Evolutionary conservation across 768 basidiomycete species (phyloP), one percentile per base, ranked within the genome.

Genomic region (Lactifluus pinguis): DNA sequence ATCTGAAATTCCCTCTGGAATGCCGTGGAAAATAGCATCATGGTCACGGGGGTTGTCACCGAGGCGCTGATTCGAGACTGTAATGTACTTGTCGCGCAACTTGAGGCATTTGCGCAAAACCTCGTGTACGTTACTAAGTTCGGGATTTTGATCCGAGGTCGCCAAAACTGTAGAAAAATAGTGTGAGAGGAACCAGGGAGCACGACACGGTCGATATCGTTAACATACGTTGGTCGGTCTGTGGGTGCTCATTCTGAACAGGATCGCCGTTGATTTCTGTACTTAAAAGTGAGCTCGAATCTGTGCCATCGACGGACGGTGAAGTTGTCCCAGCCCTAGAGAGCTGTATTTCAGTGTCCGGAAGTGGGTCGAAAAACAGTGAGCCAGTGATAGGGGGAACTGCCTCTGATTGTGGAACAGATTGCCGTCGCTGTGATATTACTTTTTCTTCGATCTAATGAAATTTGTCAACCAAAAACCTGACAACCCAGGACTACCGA

Each of bases 21-120:
- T 75, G 14, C 89, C 86, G 4, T 76, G 74, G 69, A 95, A 94
- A 13, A 76, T 66, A 0, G 84, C 89, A 65, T 98, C 97, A 71
- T 95, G 83, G 72, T 98, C 92, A 63, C 83, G 80, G 0, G 97
- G 97, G 72, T 98, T 90, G 73, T 98, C 97, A 2, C 95, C 97
- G 3, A 98, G 82, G 56, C 92, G 80, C 71, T 99, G 97, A 4
- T 86, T 80, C 1, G 95, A 98, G 61, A 82, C 82, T 6, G 77
- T 65, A 76, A 97, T 94, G 76, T 98, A 99, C 74, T 98, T 98
- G 76, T 98, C 95, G 30, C 97, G 88, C 19, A 98, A 77, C 56
- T 89, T 84, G 50, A 98, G 83, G 69, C 95, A 98, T 68, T 79
- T 83, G 60, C 87, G 83, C 69, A 98, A 83, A 1, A 86, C 80